Percentiles rank a stretch among this genome's conserved stretches.
These are phyloP conservation scores for Hymenoscyphus repandus DNA, from an alignment of 2,329 filamentous ascomycete species.

Conservation along the genomic window DNA sequence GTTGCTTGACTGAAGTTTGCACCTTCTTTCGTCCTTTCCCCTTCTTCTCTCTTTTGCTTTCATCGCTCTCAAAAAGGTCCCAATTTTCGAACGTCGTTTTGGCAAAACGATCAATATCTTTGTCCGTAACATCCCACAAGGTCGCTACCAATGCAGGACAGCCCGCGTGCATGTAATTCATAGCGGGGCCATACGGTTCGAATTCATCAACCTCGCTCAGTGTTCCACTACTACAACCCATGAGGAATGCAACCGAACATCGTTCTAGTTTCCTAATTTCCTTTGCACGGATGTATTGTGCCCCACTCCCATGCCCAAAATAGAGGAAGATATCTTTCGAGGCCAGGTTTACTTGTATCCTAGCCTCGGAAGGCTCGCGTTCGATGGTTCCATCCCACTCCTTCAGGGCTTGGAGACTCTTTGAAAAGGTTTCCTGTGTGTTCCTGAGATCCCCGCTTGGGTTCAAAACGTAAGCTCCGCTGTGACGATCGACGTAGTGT, in stretches of 20 bases:
- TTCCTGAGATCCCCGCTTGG: constrained; percentile 76
- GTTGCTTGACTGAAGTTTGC: constrained; percentile 29
- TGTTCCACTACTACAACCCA: constrained; percentile 87
- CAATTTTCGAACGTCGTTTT: constrained; percentile 75
- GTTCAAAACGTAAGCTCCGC: constrained; percentile 80
- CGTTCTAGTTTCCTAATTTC: constrained; percentile 73
- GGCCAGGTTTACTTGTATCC: constrained; percentile 66
- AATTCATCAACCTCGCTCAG: constrained; percentile 79
- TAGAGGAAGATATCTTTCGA: constrained; percentile 74
- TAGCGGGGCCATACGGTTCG: constrained; percentile 83
- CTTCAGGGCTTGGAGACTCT: constrained; percentile 58
- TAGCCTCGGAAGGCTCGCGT: constrained; percentile 66
- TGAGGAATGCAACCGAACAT: constrained; percentile 80
- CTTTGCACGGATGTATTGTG: constrained; percentile 85
- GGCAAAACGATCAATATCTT: constrained; percentile 92
- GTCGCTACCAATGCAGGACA: constrained; percentile 84
- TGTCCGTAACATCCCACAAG: constrained; percentile 96
- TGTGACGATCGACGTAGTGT: constrained; percentile 48
- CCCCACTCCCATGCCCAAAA: constrained; percentile 92
- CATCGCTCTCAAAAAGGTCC: constrained; percentile 54
- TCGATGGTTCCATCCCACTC: constrained; percentile 66
- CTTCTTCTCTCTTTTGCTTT: constrained; percentile 28
- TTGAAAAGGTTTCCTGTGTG: constrained; percentile 71
- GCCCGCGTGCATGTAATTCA: constrained; percentile 87
- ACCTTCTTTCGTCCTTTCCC: constrained; percentile 29